A percentile compares a stretch with the other conserved stretches of the same genome.
Conservation (phyloP, 2,329 filamentous ascomycete genomes). For the Talaromyces rugulosus region DNA sequence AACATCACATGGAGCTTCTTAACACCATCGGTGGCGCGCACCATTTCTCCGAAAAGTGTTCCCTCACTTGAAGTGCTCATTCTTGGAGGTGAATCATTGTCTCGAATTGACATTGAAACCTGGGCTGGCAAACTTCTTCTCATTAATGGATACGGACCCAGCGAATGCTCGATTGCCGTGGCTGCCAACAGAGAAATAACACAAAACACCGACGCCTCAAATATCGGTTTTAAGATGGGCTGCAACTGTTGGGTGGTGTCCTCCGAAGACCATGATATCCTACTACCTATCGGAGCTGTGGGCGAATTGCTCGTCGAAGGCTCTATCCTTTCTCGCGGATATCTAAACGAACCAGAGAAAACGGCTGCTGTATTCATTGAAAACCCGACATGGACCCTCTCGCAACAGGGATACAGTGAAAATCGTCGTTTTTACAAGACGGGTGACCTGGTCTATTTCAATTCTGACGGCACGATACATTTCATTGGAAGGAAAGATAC, state of each 20-base stretch:
- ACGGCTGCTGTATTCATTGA: slow-evolving; percentile 33
- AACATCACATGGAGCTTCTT: slow-evolving; percentile 40
- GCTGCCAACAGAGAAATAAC: neutral
- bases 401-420: slow-evolving; percentile 24
- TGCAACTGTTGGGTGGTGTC: slow-evolving; percentile 41
- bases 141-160: slow-evolving; percentile 2
- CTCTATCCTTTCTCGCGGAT: slow-evolving; percentile 38
- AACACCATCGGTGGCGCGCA: neutral
- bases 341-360: slow-evolving; percentile 37
- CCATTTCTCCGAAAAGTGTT: neutral
- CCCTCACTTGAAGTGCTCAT: slow-evolving; percentile 1
- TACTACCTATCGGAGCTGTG: slow-evolving; percentile 40
- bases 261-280: slow-evolving; percentile 41
- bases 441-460: slow-evolving; percentile 28
- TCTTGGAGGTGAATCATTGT: slow-evolving; percentile 4
- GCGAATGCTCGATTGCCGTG: slow-evolving; percentile 1
- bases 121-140: neutral
- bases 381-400: slow-evolving; percentile 34
- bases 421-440: slow-evolving; percentile 34
- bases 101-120: neutral
- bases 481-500: slow-evolving; percentile 32
- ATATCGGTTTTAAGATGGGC: slow-evolving; percentile 37
- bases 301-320: slow-evolving; percentile 41
- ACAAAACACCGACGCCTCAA: slow-evolving; percentile 21
- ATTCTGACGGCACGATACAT: slow-evolving; percentile 30